Evolutionary conservation across 306 rosid genomes (phyloP).

Genomic region (Vachellia collinsii): DNA sequence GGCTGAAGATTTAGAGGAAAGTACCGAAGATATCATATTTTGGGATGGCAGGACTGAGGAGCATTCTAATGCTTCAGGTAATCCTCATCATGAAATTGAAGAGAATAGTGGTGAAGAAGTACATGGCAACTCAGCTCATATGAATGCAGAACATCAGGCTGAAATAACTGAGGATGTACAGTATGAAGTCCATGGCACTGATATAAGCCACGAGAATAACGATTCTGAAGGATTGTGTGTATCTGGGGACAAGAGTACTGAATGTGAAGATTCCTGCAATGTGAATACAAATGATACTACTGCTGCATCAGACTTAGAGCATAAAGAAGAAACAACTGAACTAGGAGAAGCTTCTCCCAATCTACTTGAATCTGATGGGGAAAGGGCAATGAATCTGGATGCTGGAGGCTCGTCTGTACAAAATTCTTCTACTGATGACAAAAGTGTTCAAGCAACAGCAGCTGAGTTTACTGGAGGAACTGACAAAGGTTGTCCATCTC

Average conservation of each 20-base stretch:
- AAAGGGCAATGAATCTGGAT: not conserved
- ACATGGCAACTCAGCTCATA: conserved; percentile 28
- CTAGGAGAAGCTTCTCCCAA: conserved; percentile 40
- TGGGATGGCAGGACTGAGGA: not conserved
- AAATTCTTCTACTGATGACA: conserved; percentile 35
- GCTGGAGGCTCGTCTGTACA: conserved; percentile 28
- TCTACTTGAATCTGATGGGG: conserved; percentile 17
- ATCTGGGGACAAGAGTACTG: conserved; percentile 23
- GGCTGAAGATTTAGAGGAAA: conserved; percentile 41
- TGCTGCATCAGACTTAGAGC: conserved; percentile 37
- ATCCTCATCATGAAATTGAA: conserved; percentile 34
- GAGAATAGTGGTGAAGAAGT: conserved; percentile 40
- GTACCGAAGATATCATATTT: conserved; percentile 34
- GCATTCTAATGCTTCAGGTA: conserved; percentile 36
- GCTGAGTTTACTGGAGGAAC: conserved; percentile 38
- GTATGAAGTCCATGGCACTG: conserved; percentile 28
- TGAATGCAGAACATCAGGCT: conserved; percentile 35
- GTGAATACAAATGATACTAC: conserved; percentile 31
- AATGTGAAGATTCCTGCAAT: conserved; percentile 36
- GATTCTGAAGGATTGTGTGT: conserved; percentile 27
- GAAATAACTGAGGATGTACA: conserved; percentile 36
- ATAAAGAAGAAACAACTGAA: conserved; percentile 37
- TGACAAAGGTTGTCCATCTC: conserved; percentile 33
- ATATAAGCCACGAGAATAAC: conserved; percentile 31
- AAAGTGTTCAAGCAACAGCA: conserved; percentile 36